Conservation (phyloP, 768 basidiomycete species). For the Phylloporus arenicola region DNA sequence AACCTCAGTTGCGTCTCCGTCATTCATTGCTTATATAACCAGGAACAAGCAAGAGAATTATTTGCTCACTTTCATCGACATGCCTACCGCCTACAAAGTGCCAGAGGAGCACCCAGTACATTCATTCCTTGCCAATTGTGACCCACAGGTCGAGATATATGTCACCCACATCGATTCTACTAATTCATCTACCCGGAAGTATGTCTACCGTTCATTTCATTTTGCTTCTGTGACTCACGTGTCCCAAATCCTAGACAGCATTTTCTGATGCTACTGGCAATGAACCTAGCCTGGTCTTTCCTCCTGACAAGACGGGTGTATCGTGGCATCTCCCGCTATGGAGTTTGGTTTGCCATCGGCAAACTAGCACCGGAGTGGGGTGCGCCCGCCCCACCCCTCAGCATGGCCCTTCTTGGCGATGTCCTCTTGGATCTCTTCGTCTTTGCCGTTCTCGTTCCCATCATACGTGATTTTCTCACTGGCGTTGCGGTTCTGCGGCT, state of each 20-base stretch:
- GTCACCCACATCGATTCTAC: conserved; percentile 26
- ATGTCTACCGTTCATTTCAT: conserved; percentile 1
- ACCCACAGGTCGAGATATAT: conserved; percentile 23
- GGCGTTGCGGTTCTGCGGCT: conserved; percentile 19
- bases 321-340: conserved; percentile 24
- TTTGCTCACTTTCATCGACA: conserved; percentile 9
- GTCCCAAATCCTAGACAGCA: conserved; percentile 16
- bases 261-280: conserved; percentile 22
- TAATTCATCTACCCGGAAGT: conserved; percentile 21
- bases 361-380: conserved; percentile 13
- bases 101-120: conserved; percentile 24
- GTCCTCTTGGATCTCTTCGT: conserved; percentile 22
- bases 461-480: conserved; percentile 20
- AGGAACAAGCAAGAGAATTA: background rate
- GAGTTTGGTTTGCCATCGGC: conserved; percentile 23
- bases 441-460: conserved; percentile 21
- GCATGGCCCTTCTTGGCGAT: conserved; percentile 21
- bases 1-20: too few species aligned
- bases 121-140: conserved; percentile 15
- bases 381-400: conserved; percentile 12
- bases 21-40: conserved; percentile 17
- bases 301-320: conserved; percentile 22
- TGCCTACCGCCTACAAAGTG: conserved; percentile 23
- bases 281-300: conserved; percentile 23
- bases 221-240: conserved; percentile 6